Conservation (phyloP, 768 basidiomycete genomes). For the Mrakia frigida region DNA sequence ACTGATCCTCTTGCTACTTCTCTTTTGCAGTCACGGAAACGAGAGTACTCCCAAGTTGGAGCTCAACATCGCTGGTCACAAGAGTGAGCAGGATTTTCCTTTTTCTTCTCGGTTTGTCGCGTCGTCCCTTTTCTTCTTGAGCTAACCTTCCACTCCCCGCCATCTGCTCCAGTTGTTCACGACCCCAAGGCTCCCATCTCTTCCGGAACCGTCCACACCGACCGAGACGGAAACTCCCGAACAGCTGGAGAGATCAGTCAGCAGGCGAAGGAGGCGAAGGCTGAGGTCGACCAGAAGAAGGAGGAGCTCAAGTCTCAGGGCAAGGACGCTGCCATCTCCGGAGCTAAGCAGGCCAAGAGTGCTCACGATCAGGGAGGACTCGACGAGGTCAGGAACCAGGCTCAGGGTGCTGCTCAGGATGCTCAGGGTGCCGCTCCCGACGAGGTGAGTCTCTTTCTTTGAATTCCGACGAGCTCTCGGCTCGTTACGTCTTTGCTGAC, state of each 20-base stretch:
- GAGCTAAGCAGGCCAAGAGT: conserved; percentile 27
- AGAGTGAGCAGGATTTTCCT: background rate
- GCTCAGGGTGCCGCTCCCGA: conserved; percentile 3
- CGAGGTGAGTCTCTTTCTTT: background rate
- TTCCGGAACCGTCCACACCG: conserved; percentile 36
- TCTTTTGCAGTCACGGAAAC: conserved; percentile 41
- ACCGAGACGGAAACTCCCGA: conserved; percentile 43
- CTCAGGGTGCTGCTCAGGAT: conserved; percentile 40
- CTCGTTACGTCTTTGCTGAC: background rate
- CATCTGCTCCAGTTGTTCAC: conserved; percentile 12
- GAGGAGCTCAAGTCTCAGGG: conserved; percentile 36
- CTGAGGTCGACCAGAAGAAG: conserved; percentile 39
- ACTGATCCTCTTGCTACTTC: background rate
- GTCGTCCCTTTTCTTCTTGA: background rate
- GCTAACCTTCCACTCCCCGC: background rate
- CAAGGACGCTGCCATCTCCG: conserved; percentile 34
- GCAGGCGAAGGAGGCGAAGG: conserved; percentile 42
- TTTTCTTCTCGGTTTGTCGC: background rate
- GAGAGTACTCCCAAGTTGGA: conserved; percentile 53
- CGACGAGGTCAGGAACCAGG: conserved; percentile 36
- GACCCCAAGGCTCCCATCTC: conserved; percentile 32
- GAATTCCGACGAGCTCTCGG: background rate
- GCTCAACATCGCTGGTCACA: conserved; percentile 44
- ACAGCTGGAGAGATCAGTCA: conserved; percentile 40
- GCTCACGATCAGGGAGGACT: conserved; percentile 37